Conservation (phyloP, 768 basidiomycete genomes). For the Mycena rebaudengoi region DNA sequence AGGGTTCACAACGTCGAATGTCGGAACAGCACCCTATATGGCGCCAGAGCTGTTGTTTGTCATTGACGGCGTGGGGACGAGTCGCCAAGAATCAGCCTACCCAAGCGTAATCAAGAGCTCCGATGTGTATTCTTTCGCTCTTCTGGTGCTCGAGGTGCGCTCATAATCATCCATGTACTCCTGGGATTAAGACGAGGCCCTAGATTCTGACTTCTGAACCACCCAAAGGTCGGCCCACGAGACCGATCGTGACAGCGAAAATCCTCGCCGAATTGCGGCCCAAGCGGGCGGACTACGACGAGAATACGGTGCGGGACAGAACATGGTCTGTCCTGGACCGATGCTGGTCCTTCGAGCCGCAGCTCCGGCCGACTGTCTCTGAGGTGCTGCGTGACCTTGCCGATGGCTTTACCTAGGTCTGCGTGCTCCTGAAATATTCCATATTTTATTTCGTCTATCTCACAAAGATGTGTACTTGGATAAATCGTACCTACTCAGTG, state of each 20-base stretch:
- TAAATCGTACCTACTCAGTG: too few species aligned
- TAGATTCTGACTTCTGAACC: slow-evolving; percentile 8
- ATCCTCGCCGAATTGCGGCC: neutral
- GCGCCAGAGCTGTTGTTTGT: too few species aligned
- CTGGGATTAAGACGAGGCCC: neutral
- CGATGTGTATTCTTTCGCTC: slow-evolving; percentile 27
- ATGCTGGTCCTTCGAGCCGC: slow-evolving; percentile 4
- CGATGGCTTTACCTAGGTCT: neutral
- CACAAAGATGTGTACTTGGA: too few species aligned
- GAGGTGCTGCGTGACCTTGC: neutral
- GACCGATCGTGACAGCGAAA: neutral
- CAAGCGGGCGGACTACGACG: neutral
- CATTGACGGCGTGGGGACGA: neutral
- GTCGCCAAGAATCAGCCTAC: neutral
- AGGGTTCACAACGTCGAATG: slow-evolving; percentile 14
- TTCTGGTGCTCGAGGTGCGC: slow-evolving; percentile 23
- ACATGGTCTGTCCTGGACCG: neutral
- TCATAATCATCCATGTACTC: neutral
- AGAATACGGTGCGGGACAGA: neutral
- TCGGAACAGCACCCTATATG: slow-evolving; percentile 27
- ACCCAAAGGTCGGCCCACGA: neutral
- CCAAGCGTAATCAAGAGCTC: neutral
- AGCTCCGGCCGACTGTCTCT: neutral
- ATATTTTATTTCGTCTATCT: too few species aligned
- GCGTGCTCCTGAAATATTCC: too few species aligned